A percentile compares a stretch with the other conserved stretches of the same genome.
Evolutionary conservation across 148 eudicot species (phyloP).

Genomic region (Heliamphora exappendiculata): DNA sequence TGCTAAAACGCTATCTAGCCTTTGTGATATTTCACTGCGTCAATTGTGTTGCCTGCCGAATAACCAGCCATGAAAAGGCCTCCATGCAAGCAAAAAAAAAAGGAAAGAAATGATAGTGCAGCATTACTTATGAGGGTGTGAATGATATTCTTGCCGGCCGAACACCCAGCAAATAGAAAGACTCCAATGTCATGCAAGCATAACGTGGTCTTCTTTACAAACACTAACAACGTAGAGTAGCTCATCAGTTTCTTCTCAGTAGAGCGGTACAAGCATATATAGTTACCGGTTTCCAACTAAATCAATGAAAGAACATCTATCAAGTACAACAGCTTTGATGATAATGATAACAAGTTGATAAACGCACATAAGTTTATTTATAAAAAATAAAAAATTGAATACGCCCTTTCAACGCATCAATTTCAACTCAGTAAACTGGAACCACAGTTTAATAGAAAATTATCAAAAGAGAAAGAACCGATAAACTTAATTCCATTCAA

Average conservation of each 20-base stretch:
- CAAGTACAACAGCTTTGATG: neutral
- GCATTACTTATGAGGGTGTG: neutral
- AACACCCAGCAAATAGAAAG: neutral
- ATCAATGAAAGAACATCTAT: neutral
- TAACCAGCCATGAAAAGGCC: no score
- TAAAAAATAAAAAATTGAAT: neutral
- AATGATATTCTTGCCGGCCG: neutral
- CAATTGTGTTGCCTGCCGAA: no score
- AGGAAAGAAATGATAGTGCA: neutral
- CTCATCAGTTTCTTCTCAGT: neutral
- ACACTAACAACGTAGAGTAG: neutral
- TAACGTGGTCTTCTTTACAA: no score
- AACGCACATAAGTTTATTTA: no score
- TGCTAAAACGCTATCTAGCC: no score
- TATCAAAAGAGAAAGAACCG: neutral
- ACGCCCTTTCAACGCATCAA: neutral
- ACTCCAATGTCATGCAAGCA: neutral
- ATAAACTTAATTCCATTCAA: neutral
- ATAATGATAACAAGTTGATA: neutral
- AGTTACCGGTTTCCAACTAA: neutral
- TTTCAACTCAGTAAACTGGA: slow-evolving; percentile 1
- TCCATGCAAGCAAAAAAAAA: neutral
- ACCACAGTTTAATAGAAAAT: neutral
- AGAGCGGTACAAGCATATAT: neutral
- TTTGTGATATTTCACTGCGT: no score